Evolutionary conservation across 1,139 yeast genomes (phyloP), one percentile per base, ranked within the genome.

Genomic region (Geotrichum fermentans): DNA sequence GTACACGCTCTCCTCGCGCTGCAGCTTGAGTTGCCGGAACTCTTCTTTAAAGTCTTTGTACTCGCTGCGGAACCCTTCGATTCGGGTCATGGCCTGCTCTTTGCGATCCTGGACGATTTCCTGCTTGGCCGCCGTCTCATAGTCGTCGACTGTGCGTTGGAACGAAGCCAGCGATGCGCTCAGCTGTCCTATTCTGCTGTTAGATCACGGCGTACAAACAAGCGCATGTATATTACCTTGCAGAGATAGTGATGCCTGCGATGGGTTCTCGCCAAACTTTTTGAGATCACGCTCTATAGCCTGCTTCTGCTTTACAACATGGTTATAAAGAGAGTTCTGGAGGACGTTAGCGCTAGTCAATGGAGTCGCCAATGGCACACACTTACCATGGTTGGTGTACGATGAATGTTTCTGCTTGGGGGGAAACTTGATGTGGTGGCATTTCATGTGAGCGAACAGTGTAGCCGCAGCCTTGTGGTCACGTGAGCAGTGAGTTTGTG

Each of bases 281-380:
- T 77, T 73, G 46, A 90, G 67, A 59, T 89, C 96, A 55, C 77
- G 78, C 54, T 80, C 77, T 49, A 90, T 69, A 36, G 82, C 74
- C 60, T 80, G 87, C 36, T 89, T 79, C 67, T 89, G 96, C 65
- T 87, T 88, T 53, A 85, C 74, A 8, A 96, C 96, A 66, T 87
- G 95, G 68, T 87, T 90, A 68, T 84, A 88, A 47, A 89, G 72
- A 26, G 95, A 81, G 68, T 88, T 88, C 96, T 49, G 26, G 16
- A 13, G 17, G 24, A 5, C 30, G 30, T 10, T 28, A 28, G 11
- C 13, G 30, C 13, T 28, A 28, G 30, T 10, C 10, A 28, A 28
- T 13, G 13, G 13, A 28, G 13, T 28, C 30, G 30, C 30, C n/a
- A 28, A 28, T 28, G 13, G 13, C 30, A 13, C 10, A 6, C 24